These are phyloP conservation scores for Aspergillus coremiiformis DNA, from an alignment of 495 filamentous ascomycete species.

Conservation along the genomic window DNA sequence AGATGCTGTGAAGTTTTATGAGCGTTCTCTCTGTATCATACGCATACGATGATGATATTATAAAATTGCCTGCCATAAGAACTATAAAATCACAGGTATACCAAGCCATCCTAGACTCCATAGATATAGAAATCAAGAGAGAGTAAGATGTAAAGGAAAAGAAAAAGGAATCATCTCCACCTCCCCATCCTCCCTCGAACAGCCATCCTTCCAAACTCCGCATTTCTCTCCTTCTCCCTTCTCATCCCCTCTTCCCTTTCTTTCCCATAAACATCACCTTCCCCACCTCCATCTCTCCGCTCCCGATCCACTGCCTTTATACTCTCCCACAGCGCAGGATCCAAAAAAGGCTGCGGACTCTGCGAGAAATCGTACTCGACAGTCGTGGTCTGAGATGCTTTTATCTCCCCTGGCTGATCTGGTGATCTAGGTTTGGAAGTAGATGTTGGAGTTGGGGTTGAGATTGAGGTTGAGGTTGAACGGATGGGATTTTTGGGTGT, in stretches of 20 bases:
- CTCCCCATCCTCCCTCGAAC: conserved; percentile 18
- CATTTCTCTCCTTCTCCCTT: conserved; percentile 16
- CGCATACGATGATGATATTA: conserved; percentile 4
- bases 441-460: conserved; percentile 9
- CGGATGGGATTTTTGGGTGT: background rate
- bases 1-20: background rate
- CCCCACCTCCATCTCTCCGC: conserved; percentile 5
- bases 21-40: conserved; percentile 9
- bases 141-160: conserved; percentile 2
- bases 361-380: conserved; percentile 18
- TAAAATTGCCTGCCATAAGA: background rate
- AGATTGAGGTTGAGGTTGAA: background rate
- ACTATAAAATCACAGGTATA: background rate
- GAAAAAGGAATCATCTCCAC: conserved; percentile 1
- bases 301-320: conserved; percentile 2
- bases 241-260: conserved; percentile 16
- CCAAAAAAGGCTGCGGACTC: conserved; percentile 26
- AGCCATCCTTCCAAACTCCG: conserved; percentile 29
- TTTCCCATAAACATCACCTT: background rate
- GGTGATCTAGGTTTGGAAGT: background rate
- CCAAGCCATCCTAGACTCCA: background rate
- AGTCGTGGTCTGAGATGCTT: background rate
- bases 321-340: conserved; percentile 17
- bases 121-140: too few relatives aligned
- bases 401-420: background rate